Conservation (phyloP, 1,284 basidiomycete species). For the Coriolopsis trogii region DNA sequence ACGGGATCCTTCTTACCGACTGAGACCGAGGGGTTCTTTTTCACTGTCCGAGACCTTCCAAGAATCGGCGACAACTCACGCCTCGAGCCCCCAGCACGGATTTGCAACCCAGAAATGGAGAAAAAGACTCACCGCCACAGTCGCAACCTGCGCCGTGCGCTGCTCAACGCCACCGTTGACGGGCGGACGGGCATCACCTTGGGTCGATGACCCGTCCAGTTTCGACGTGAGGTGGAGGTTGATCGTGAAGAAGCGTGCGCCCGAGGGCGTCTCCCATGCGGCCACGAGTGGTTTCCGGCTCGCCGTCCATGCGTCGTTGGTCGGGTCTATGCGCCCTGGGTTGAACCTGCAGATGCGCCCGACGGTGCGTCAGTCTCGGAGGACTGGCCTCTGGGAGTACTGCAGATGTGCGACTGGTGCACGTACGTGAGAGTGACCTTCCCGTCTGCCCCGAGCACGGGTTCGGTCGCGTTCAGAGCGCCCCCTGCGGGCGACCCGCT, state of each 20-base stretch:
- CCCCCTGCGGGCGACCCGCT: conserved; percentile 50
- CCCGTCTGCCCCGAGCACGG: conserved; percentile 38
- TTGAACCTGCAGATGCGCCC: conserved; percentile 47
- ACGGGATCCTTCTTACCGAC: too few species aligned
- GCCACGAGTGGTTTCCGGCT: conserved; percentile 65
- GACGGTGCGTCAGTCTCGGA: not conserved
- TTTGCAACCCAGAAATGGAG: too few species aligned
- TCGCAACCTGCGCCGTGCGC: conserved; percentile 52
- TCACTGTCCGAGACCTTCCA: too few species aligned
- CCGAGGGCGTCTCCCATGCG: conserved; percentile 50
- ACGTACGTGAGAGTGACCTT: conserved; percentile 52
- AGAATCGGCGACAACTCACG: too few species aligned
- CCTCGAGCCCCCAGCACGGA: too few species aligned
- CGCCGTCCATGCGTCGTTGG: conserved; percentile 53
- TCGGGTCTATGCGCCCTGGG: conserved; percentile 65
- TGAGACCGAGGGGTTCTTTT: too few species aligned
- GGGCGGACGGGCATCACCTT: conserved; percentile 59
- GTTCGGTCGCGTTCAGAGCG: conserved; percentile 48
- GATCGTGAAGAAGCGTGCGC: conserved; percentile 55
- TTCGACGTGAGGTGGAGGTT: conserved; percentile 64
- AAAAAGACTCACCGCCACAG: conserved; percentile 47
- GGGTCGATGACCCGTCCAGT: conserved; percentile 51
- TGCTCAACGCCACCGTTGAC: conserved; percentile 54
- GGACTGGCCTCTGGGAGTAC: conserved; percentile 31
- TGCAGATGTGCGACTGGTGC: not conserved